Evolutionary conservation across 2,329 filamentous ascomycete genomes (phyloP), one percentile per base, ranked within the genome.

Genomic region (Apiospora phragmitis): DNA sequence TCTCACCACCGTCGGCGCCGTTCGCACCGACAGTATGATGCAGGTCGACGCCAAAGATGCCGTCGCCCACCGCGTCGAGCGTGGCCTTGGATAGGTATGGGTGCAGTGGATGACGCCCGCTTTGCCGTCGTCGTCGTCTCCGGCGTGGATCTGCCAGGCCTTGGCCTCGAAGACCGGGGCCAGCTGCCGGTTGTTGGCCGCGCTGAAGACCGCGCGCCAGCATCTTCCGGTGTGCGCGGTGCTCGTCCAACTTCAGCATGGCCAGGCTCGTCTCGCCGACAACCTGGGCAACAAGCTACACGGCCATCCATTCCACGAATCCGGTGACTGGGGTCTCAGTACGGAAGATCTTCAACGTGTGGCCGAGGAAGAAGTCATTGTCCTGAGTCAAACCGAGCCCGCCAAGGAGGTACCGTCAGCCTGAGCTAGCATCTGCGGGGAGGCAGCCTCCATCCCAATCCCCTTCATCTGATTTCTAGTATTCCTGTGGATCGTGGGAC

Each of bases 151-250:
- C n/a, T n/a, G n/a, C n/a, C n/a, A n/a, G 69, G 11, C 70, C 65
- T 0, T 82, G 74, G n/a, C n/a, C n/a, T 65, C 80, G 75, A 12
- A 74, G 72, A 77, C 65, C 6, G 81, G 80, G 12, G 80, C 77
- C 16, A 84, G 75, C 29, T 76, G 76, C 18, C 78, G 79, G 29
- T 81, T 74, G 32, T 80, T 80, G 0, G 74, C 68, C 7, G 65
- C 0, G 79, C n/a, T 77, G 69, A 84, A 84, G 3, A 76, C 74
- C 11, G 71, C 67, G 62, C 68, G 38, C 77, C 16, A 84, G 72
- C 68, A 80, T 73, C n/a, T 77, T 79, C 49, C 76, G 77, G 67
- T 84, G 82, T 59, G 77, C 74, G 47, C 76, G 77, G 67, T 84
- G 82, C 65, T 78, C 74, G 14, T 80, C 79, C 18, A 79, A 80